Base-by-base conservation (phyloP, 1,284 basidiomycete genomes). In the Irpex sp. region DNA sequence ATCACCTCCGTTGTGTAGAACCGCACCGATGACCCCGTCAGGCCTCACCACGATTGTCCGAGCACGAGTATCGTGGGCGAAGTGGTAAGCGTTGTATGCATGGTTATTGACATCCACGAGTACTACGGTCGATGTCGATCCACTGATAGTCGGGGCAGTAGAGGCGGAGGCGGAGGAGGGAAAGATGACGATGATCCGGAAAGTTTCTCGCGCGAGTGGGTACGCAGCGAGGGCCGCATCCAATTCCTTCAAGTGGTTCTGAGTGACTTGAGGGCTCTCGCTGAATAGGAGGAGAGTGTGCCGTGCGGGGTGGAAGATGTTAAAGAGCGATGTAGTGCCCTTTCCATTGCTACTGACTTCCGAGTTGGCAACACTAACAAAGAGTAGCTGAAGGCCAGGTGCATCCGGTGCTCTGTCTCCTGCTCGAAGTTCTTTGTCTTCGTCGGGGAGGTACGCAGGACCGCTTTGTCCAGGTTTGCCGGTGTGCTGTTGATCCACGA, bases 391-490 rank as follows among this genome's bases (percentile, higher is more conserved):
- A 7, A 79, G 68, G 9, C 66, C 71, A 18, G 77, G 69, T 4
- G 78, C 74, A 49, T 80, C 77, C 1, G 78, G 79, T 33, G 71
- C 71, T 10, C 71, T 57, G 58, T 72, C 71, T 4, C 71, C 71
- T 21, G 65, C 69, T 2, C 61, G 51, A 16, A 79, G 33, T 21
- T 51, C 54, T 12, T 58, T 60, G 18, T 51, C 52, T 16, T 47
- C 57, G 12, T 61, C 57, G n/a, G 60, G 58, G 1, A 56, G 36
- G 19, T 55, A 60, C 14, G 58, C 28, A 33, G 28, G 28, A 33
- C 28, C 28, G 2, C 28, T 33, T 33, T 33, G 28, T 6, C 28
- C 28, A 7, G 59, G 28, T 63, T 48, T 28, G 65, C 52, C 58
- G 57, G 35, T 47, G 10, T 49, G 42, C 4, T 60, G 59, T 12